phyloP scores from a whole-genome alignment of 2,329 filamentous ascomycete species.

The Aspergillus novofumigatus region DNA sequence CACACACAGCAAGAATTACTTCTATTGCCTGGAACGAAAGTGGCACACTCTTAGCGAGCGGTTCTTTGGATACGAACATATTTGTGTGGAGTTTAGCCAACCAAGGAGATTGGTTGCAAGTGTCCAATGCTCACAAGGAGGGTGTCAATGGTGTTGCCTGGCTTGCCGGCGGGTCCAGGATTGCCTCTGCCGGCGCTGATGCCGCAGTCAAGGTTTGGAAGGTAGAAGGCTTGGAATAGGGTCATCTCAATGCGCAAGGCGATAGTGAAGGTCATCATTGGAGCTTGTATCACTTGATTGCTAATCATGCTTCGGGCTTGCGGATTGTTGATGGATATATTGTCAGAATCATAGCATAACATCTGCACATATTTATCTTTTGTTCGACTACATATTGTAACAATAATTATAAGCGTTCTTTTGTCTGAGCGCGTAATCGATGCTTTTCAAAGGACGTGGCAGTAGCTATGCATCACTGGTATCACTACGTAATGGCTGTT shows the following conservation, averaged over 20 bases:
- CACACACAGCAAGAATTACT: slow-evolving; percentile 65
- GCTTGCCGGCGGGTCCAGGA: slow-evolving; percentile 61
- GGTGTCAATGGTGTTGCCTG: slow-evolving; percentile 86
- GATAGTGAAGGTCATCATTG: not conserved
- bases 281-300: not conserved
- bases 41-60: slow-evolving; percentile 75
- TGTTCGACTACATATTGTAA: not conserved
- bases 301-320: not conserved
- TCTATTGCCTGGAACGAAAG: slow-evolving; percentile 72
- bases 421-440: slow-evolving; percentile 2
- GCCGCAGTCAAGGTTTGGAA: slow-evolving; percentile 88
- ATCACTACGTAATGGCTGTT: not conserved
- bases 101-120: slow-evolving; percentile 80
- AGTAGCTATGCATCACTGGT: not conserved
- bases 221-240: slow-evolving; percentile 50
- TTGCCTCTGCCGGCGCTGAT: slow-evolving; percentile 80
- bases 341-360: not conserved
- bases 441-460: too few relatives aligned
- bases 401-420: not conserved
- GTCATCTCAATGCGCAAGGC: not conserved
- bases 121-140: slow-evolving; percentile 88
- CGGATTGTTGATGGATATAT: not conserved
- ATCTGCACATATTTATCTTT: not conserved
- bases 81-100: slow-evolving; percentile 85
- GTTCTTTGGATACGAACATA: slow-evolving; percentile 84